Percentiles rank a stretch among this genome's conserved stretches.
phyloP scores from a whole-genome alignment of 495 filamentous ascomycete genomes.

The Usnea hakonensis region DNA sequence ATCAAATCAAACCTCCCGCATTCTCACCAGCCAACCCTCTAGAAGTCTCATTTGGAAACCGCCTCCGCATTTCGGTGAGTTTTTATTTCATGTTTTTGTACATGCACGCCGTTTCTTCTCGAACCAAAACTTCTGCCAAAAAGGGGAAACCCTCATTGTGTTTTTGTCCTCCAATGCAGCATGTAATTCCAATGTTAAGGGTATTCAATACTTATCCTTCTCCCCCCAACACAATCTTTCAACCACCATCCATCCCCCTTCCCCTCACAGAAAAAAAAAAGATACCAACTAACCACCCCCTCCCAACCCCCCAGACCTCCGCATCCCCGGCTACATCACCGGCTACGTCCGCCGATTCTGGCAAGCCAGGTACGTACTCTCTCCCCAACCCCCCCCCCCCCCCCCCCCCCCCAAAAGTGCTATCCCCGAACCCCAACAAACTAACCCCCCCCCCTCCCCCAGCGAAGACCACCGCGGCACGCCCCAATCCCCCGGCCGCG shows the following conservation, averaged over 20 bases:
- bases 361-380: constrained; percentile 59
- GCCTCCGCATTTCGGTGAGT: constrained; percentile 84
- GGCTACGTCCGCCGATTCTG: constrained; percentile 96
- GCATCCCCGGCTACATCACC: constrained; percentile 83
- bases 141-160: too few species aligned
- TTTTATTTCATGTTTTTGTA: too few species aligned
- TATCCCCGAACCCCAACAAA: constrained; percentile 75
- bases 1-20: too few species aligned
- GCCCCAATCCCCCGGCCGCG: constrained; percentile 74
- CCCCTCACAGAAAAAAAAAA: background rate
- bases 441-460: constrained; percentile 51
- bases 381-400: background rate
- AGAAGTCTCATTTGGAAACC: constrained; percentile 99
- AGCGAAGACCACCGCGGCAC: constrained; percentile 96
- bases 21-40: background rate
- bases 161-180: too few species aligned
- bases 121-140: too few species aligned
- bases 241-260: background rate
- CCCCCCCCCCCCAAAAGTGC: background rate
- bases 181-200: too few species aligned
- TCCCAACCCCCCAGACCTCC: constrained; percentile 49
- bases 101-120: too few species aligned
- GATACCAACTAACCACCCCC: background rate
- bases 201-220: too few species aligned
- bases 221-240: too few species aligned